Base-by-base conservation (phyloP, 257 asterid genomes). In the Cruciata laevipes region DNA sequence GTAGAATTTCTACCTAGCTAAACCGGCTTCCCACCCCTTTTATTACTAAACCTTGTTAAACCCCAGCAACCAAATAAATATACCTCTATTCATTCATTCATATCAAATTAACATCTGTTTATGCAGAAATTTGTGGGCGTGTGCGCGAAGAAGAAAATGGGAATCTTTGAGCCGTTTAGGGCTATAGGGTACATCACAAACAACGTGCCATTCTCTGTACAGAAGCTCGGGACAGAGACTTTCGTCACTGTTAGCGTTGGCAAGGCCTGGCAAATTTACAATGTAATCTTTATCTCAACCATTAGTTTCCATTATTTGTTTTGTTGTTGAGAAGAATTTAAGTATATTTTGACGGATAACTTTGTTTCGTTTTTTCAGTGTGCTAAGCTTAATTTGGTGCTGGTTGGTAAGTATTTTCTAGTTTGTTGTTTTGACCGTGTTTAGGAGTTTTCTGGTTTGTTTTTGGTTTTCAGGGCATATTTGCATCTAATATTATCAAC, bases 161-260 rank as follows among this genome's bases (percentile, higher is more conserved):
- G 90, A 31, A 81, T 85, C 67, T 89, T 89, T 62, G 95, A 86
- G 69, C 96, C 98, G 4, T 89, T 87, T 65, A 85, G 98, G 74
- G 94, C 96, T 63, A 81, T 87, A 7, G 97, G 96, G 53, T 89
- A 86, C 78, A 88, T 89, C 62, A 83, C 98, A 7, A 81, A 77
- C 64, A 78, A 76, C 52, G 96, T 89, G 1, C 97, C 97, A 7
- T 86, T 89, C 84, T 86, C 95, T 27, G 83, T 93, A 1, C 97
- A 85, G 79, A 91, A 97, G 27, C 90, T 84, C 16, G 96, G 95
- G 44, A 86, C 97, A 6, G 98, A 92, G 74, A 87, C 98, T 10
- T 89, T 92, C 75, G 95, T 89, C 76, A 87, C 98, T 70, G 94
- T 87, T 73, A 86, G 96, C 78, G 86, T 87, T 63, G 98, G 98